Evolutionary conservation across 148 eudicot species (phyloP), one percentile per base, ranked within the genome.

Genomic region (Rhododendron williamsianum): DNA sequence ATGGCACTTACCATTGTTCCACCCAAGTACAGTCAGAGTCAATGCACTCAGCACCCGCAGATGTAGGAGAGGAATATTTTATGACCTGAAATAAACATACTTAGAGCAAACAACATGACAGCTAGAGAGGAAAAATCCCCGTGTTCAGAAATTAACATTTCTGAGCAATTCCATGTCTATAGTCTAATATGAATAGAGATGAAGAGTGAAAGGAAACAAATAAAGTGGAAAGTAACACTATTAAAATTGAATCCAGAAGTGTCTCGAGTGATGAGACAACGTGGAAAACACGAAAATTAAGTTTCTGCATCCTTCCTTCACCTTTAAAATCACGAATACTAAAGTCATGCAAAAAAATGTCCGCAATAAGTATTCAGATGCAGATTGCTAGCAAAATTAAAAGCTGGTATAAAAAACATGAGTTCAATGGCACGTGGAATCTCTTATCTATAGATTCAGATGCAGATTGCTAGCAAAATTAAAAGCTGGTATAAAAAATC

Each of bases 31-130:
- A 96, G 84, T 90, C 83, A 63, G 97, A 95, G 88, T 93, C 98
- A 76, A 96, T 94, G 89, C 99, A 96, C 86, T 95, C 94, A 74
- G 99, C 99, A 88, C 99, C 99, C 30, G 99, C 99, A 65, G 99
- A 96, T 78, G 91, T 89, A 35, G 95, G 98, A 35, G 98, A 95
- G 19, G 98, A 95, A 88, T 90, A 94, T 69, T 85, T 91, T 81
- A 96, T 96, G 81, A 95, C 98, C 99, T 96, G 90, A 83, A 80
- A 80, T 49, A 80, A 54, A 52, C 35, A 33, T 30, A 79, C 25
- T 76, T 12, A 79, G 43, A 18, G 60, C 38, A 79, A 25, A 49
- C 25, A 49, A 51, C 19, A 80, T 13, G 69, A 7, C 82, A 80
- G 27, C 15, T 27, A 82, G 30, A 45, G 7, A 36, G 16, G 84